Percentiles rank a stretch among this genome's conserved stretches.
Conservation (phyloP, 805 yeast species). For the Candida ponderosae region DNA sequence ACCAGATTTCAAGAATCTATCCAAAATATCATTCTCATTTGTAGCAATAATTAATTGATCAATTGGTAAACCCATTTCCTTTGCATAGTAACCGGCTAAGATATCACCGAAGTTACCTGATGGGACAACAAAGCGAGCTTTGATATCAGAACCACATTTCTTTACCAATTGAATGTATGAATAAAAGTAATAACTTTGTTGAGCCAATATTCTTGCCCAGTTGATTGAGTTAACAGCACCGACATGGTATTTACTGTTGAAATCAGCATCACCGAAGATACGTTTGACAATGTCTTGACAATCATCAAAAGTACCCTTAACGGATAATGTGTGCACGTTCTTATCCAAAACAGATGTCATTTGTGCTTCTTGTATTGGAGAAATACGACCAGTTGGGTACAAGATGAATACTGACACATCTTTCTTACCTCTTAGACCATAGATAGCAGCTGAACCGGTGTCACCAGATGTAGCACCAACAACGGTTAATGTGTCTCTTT, state of each 20-base stretch:
- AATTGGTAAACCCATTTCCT: slow-evolving; percentile 90
- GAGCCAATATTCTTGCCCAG: slow-evolving; percentile 98
- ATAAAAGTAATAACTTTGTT: slow-evolving; percentile 92
- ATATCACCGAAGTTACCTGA: slow-evolving; percentile 98
- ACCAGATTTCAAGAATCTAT: slow-evolving; percentile 86
- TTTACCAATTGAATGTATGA: slow-evolving; percentile 72
- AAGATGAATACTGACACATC: slow-evolving; percentile 96
- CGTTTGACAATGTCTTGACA: slow-evolving; percentile 96
- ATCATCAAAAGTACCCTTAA: slow-evolving; percentile 94
- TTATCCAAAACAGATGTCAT: slow-evolving; percentile 94
- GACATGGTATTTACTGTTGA: slow-evolving; percentile 83
- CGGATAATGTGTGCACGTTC: slow-evolving; percentile 92
- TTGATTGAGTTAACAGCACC: slow-evolving; percentile 98
- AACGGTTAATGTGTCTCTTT: slow-evolving; percentile 80
- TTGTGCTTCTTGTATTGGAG: slow-evolving; percentile 96
- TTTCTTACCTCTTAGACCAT: slow-evolving; percentile 93
- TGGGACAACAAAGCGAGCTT: slow-evolving; percentile 86
- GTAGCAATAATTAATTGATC: slow-evolving; percentile 89
- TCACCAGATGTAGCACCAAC: slow-evolving; percentile 99
- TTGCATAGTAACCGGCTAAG: slow-evolving; percentile 92
- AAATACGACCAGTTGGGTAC: slow-evolving; percentile 95
- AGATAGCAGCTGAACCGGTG: slow-evolving; percentile 98
- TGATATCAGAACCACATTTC: slow-evolving; percentile 27
- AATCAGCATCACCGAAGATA: slow-evolving; percentile 82
- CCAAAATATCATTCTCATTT: slow-evolving; percentile 89